phyloP scores from a whole-genome alignment of 176 grass and related monocot genomes.

The Aegilops umbellulata region DNA sequence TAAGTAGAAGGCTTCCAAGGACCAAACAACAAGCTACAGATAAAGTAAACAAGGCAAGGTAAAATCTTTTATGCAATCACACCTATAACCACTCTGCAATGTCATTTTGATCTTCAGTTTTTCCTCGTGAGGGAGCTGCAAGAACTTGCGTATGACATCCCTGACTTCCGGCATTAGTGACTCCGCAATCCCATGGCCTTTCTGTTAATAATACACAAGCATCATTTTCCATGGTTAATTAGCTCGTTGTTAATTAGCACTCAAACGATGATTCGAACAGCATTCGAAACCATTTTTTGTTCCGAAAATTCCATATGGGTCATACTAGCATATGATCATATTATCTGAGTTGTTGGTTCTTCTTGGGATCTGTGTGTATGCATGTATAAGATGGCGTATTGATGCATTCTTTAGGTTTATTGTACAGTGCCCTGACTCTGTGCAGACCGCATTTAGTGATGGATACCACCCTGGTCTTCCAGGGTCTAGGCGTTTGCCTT shows the following conservation, averaged over 20 bases:
- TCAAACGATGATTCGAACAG: background rate
- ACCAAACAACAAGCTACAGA: background rate
- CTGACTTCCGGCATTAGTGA: constrained; percentile 68
- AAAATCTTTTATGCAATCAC: too few species aligned
- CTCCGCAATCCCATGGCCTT: constrained; percentile 71
- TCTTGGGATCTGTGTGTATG: too few species aligned
- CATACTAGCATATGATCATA: too few species aligned
- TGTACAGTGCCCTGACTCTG: too few species aligned
- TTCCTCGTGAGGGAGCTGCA: constrained; percentile 73
- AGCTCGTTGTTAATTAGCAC: background rate
- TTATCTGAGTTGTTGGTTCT: too few species aligned
- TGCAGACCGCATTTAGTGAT: too few species aligned
- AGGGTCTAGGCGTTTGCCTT: too few species aligned
- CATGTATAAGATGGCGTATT: too few species aligned
- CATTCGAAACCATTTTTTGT: background rate
- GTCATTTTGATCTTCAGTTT: constrained; percentile 90
- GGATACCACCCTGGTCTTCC: too few species aligned
- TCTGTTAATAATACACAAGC: constrained; percentile 36
- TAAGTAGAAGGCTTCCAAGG: background rate
- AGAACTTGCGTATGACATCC: constrained; percentile 63
- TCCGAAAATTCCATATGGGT: too few species aligned
- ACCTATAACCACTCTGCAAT: constrained; percentile 78
- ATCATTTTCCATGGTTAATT: background rate
- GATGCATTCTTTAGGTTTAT: too few species aligned
- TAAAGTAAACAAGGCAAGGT: background rate